Conservation (phyloP, 140 eudicot genomes). For the Oenanthe javanica region DNA sequence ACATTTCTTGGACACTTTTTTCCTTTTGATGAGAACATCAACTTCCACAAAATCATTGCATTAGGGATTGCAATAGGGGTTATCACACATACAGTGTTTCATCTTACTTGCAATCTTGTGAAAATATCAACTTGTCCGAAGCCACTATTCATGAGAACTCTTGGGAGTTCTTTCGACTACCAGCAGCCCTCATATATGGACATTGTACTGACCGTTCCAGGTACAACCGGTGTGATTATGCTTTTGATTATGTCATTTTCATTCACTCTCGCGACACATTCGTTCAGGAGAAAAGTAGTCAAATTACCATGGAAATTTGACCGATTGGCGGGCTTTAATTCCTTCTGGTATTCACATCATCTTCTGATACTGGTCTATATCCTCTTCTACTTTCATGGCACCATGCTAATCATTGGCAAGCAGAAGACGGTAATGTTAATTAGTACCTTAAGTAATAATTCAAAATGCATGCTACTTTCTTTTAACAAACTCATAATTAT, state of each 20-base stretch:
- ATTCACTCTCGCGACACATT: slow-evolving; percentile 71
- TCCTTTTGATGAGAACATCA: slow-evolving; percentile 88
- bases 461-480: background rate
- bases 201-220: slow-evolving; percentile 36
- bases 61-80: slow-evolving; percentile 51
- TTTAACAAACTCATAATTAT: background rate
- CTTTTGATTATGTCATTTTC: slow-evolving; percentile 49
- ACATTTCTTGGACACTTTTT: slow-evolving; percentile 45
- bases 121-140: slow-evolving; percentile 45
- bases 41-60: slow-evolving; percentile 84
- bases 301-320: slow-evolving; percentile 61
- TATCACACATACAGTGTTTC: slow-evolving; percentile 42
- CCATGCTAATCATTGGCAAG: slow-evolving; percentile 54
- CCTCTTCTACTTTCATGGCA: slow-evolving; percentile 72
- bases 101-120: slow-evolving; percentile 52
- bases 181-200: slow-evolving; percentile 60
- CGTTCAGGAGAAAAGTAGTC: slow-evolving; percentile 73
- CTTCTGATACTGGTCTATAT: slow-evolving; percentile 59
- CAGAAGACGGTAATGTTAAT: slow-evolving; percentile 63
- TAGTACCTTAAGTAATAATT: background rate
- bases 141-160: slow-evolving; percentile 26
- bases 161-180: slow-evolving; percentile 42
- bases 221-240: slow-evolving; percentile 69
- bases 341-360: slow-evolving; percentile 98
- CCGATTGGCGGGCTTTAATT: slow-evolving; percentile 74